These are phyloP conservation scores for Cladosporium sphaerospermum DNA, from an alignment of 2,329 filamentous ascomycete genomes.

Conservation along the genomic window DNA sequence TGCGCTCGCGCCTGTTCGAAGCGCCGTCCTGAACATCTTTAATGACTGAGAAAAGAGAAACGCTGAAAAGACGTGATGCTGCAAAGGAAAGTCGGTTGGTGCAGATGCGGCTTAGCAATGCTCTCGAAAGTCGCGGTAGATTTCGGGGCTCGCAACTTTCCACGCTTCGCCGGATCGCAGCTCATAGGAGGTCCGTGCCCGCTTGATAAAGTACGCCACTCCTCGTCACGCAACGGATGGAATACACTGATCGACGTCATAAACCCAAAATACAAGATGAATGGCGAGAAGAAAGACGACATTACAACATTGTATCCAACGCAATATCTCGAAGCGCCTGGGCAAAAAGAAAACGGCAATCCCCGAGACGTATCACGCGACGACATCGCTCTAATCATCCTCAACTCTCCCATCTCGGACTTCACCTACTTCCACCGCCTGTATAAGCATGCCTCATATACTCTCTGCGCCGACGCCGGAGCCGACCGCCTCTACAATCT, in stretches of 20 bases:
- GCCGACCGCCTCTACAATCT: conserved; percentile 67
- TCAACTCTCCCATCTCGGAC: conserved; percentile 55
- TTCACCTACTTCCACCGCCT: conserved; percentile 46
- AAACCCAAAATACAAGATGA: no score
- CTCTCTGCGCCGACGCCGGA: conserved; percentile 84
- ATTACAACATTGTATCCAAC: conserved; percentile 15
- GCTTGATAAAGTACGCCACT: no score
- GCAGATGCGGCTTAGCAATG: background rate
- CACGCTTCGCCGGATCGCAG: background rate
- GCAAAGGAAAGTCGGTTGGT: background rate
- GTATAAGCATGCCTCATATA: conserved; percentile 51
- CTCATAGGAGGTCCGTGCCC: no score
- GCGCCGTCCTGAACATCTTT: conserved; percentile 48
- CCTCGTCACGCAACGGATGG: no score
- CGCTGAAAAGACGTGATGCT: conserved; percentile 6
- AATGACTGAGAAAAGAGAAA: conserved; percentile 1
- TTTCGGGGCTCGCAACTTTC: background rate
- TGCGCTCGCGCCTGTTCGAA: conserved; percentile 34
- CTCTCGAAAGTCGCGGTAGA: background rate
- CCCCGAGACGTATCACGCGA: background rate
- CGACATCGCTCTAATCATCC: conserved; percentile 46
- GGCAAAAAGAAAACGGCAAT: background rate
- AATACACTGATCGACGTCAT: no score
- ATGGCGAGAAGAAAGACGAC: background rate
- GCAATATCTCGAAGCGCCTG: conserved; percentile 17